phyloP scores from a whole-genome alignment of 208 protist genomes.

The Trypanosoma brucei region DNA sequence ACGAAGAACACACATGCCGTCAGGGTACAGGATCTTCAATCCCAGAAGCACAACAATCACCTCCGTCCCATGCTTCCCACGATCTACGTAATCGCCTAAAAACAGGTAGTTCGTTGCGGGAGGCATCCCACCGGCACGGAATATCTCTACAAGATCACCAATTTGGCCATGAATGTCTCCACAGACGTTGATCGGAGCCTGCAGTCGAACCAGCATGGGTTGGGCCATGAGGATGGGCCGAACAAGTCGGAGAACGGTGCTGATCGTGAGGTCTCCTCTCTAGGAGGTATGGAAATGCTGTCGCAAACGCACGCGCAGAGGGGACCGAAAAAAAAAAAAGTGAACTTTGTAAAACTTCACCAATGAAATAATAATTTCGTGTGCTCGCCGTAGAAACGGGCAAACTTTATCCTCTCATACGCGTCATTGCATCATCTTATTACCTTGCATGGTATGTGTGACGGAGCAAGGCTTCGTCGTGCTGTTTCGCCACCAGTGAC shows the following conservation, averaged over 20 bases:
- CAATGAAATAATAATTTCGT: no score
- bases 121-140: slow-evolving; percentile 82
- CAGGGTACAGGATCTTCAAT: slow-evolving; percentile 89
- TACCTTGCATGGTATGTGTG: no score
- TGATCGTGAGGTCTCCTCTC: slow-evolving; percentile 17
- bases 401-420: no score
- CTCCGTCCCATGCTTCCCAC: slow-evolving; percentile 93
- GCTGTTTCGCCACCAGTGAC: no score
- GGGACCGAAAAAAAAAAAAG: no score
- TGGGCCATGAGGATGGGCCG: slow-evolving; percentile 59
- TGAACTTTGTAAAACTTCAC: no score
- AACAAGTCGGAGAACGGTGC: slow-evolving; percentile 40
- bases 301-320: no score
- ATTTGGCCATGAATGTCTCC: slow-evolving; percentile 97
- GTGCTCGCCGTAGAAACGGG: no score
- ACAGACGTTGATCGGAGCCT: slow-evolving; percentile 82
- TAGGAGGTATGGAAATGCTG: no score
- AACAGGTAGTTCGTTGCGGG: slow-evolving; percentile 74
- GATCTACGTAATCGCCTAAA: slow-evolving; percentile 95
- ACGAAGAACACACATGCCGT: slow-evolving; percentile 83
- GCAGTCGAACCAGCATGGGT: slow-evolving; percentile 71
- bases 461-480: no score
- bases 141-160: slow-evolving; percentile 93
- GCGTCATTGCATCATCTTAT: no score
- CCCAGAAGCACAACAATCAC: slow-evolving; percentile 90